Evolutionary conservation across 2,329 filamentous ascomycete genomes (phyloP).

Genomic region (Calonectria pseudoturangicola): DNA sequence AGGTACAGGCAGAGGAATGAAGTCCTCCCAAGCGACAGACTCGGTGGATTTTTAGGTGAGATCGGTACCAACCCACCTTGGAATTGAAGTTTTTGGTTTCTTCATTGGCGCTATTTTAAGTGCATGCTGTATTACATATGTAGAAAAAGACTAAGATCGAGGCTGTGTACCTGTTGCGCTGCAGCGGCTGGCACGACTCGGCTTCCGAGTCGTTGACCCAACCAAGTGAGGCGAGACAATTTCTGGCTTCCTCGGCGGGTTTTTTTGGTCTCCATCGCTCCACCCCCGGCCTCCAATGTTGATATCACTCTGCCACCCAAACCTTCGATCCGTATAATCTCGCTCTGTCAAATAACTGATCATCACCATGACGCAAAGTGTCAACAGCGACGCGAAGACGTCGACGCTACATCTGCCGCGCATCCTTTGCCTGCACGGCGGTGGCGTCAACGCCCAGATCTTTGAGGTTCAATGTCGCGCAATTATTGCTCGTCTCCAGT

Average conservation of each 20-base stretch:
- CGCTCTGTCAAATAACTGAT: neutral
- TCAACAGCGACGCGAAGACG: slow-evolving; percentile 25
- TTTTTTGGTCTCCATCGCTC: neutral
- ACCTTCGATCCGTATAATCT: neutral
- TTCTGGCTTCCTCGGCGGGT: neutral
- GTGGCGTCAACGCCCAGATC: slow-evolving; percentile 82
- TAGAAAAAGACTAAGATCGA: too few species aligned
- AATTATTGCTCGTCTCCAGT: slow-evolving; percentile 66
- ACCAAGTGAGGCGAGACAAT: slow-evolving; percentile 11
- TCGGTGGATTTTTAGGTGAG: too few species aligned
- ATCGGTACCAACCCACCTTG: too few species aligned
- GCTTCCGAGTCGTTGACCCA: neutral
- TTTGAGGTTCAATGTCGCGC: slow-evolving; percentile 81
- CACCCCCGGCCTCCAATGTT: neutral
- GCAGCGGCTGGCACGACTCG: neutral
- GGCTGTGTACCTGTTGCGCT: neutral
- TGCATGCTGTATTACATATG: too few species aligned
- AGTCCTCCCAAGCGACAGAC: too few species aligned
- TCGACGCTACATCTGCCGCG: slow-evolving; percentile 70
- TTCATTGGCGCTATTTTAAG: too few species aligned
- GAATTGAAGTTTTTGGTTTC: too few species aligned
- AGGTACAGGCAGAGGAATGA: too few species aligned
- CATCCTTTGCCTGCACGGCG: slow-evolving; percentile 88
- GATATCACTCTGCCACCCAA: neutral
- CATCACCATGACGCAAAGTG: slow-evolving; percentile 20